phyloP scores from a whole-genome alignment of 2,329 filamentous ascomycete genomes.

The Colletotrichum brevisporum region DNA sequence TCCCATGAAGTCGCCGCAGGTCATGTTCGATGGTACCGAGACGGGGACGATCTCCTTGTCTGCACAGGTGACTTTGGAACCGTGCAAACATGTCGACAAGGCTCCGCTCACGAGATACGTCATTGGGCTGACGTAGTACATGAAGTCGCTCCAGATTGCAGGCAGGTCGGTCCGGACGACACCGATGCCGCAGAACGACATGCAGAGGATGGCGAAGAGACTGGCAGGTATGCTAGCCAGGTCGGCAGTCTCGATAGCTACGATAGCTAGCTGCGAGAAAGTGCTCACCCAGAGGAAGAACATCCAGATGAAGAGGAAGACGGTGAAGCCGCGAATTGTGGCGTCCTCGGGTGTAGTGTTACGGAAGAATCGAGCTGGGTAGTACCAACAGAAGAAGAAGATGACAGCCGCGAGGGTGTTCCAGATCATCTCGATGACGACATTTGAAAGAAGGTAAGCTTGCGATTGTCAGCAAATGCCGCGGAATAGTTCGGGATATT shows the following conservation, averaged over 20 bases:
- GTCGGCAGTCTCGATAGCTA: slow-evolving; percentile 38
- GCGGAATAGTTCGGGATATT: no score
- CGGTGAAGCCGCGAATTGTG: slow-evolving; percentile 35
- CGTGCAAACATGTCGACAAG: slow-evolving; percentile 45
- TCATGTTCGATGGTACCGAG: slow-evolving; percentile 32
- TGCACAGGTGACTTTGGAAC: slow-evolving; percentile 36
- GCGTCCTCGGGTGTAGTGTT: slow-evolving; percentile 60
- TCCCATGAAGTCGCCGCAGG: slow-evolving; percentile 40
- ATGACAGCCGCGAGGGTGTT: slow-evolving; percentile 75
- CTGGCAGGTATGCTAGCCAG: slow-evolving; percentile 35
- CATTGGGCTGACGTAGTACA: slow-evolving; percentile 45
- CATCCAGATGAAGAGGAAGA: slow-evolving; percentile 42
- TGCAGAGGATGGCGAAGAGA: slow-evolving; percentile 39
- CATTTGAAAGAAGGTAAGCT: slow-evolving; percentile 46
- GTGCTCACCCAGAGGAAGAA: slow-evolving; percentile 42
- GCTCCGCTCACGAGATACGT: slow-evolving; percentile 49
- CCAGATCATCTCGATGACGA: slow-evolving; percentile 80
- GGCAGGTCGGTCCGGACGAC: slow-evolving; percentile 35
- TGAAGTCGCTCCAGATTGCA: slow-evolving; percentile 42
- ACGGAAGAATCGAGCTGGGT: slow-evolving; percentile 74
- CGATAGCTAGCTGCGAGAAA: slow-evolving; percentile 41
- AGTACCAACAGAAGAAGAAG: slow-evolving; percentile 79
- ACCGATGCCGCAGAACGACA: slow-evolving; percentile 42
- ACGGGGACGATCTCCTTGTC: slow-evolving; percentile 40
- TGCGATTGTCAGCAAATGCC: no score